Conservation (phyloP, 2,329 filamentous ascomycete species). For the Hortaea werneckii region DNA sequence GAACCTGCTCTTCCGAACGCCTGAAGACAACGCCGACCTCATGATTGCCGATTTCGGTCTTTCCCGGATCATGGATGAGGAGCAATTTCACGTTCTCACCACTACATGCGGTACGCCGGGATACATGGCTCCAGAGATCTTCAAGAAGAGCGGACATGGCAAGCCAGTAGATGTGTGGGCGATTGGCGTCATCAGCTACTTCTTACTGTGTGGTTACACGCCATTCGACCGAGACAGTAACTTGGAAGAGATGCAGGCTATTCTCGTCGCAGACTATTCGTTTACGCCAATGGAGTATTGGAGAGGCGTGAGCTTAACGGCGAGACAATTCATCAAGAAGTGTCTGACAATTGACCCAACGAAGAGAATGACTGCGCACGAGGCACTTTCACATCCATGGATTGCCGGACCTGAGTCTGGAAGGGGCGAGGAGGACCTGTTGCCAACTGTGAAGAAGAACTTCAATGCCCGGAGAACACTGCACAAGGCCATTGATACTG, state of each 20-base stretch:
- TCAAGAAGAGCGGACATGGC: constrained; percentile 95
- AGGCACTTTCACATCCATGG: constrained; percentile 56
- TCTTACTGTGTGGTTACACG: constrained; percentile 93
- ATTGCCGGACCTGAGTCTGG: constrained; percentile 47
- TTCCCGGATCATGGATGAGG: constrained; percentile 96
- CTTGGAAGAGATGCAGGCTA: constrained; percentile 98
- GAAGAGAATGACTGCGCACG: constrained; percentile 83
- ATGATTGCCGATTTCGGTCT: constrained; percentile 96
- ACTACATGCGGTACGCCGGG: constrained; percentile 96
- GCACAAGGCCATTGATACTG: constrained; percentile 58
- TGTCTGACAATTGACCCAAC: constrained; percentile 86
- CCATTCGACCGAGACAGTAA: constrained; percentile 96
- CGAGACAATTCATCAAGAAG: constrained; percentile 83
- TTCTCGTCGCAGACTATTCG: constrained; percentile 89
- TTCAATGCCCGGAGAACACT: constrained; percentile 57
- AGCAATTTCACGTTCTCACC: constrained; percentile 93
- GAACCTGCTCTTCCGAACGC: constrained; percentile 91
- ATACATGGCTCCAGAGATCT: constrained; percentile 99
- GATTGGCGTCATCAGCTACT: constrained; percentile 97
- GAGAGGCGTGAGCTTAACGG: constrained; percentile 74
- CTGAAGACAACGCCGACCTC: constrained; percentile 93
- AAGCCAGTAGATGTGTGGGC: constrained; percentile 99
- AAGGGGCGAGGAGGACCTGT: constrained; percentile 42
- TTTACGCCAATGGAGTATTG: constrained; percentile 95
- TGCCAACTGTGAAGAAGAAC: constrained; percentile 60